These are phyloP conservation scores for Xylaria sp. DNA, from an alignment of 2,329 filamentous ascomycete species.

Conservation along the genomic window DNA sequence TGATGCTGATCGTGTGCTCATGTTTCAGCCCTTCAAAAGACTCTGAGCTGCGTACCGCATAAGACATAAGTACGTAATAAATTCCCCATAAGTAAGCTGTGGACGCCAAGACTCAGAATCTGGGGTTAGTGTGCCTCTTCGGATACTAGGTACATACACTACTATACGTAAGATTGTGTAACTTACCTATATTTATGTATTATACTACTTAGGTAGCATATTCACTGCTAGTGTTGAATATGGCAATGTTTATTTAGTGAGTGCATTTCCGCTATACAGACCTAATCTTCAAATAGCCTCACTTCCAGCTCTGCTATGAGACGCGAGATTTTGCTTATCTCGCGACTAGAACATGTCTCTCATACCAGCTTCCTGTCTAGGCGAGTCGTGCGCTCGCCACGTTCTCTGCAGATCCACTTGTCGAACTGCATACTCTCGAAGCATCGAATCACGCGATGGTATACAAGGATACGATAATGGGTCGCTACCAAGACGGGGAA, in stretches of 20 bases:
- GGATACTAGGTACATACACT: neutral
- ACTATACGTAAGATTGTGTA: neutral
- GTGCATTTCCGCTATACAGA: neutral
- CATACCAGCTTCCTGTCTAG: slow-evolving; percentile 35
- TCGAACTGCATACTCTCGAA: slow-evolving; percentile 1
- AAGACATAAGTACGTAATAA: no score
- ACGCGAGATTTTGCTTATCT: slow-evolving; percentile 18
- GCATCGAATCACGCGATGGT: slow-evolving; percentile 13
- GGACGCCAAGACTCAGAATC: slow-evolving; percentile 20
- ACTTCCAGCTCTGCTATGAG: neutral
- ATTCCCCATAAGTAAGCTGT: neutral
- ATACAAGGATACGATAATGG: slow-evolving; percentile 27
- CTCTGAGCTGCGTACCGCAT: no score
- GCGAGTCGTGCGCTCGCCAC: slow-evolving; percentile 22
- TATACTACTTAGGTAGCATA: neutral
- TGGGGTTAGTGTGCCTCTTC: slow-evolving; percentile 10
- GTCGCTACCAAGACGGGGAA: slow-evolving; percentile 19
- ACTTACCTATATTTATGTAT: neutral
- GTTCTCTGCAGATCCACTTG: slow-evolving; percentile 26
- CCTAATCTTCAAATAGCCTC: neutral
- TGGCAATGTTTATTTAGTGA: no score
- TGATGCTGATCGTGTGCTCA: neutral
- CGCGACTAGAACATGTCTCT: neutral
- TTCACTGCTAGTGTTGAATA: no score
- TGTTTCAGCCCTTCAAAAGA: neutral